A percentile compares a stretch with the other conserved stretches of the same genome.
Conservation (phyloP, 108 stramenopile species). For the Nitzschia sp. region DNA sequence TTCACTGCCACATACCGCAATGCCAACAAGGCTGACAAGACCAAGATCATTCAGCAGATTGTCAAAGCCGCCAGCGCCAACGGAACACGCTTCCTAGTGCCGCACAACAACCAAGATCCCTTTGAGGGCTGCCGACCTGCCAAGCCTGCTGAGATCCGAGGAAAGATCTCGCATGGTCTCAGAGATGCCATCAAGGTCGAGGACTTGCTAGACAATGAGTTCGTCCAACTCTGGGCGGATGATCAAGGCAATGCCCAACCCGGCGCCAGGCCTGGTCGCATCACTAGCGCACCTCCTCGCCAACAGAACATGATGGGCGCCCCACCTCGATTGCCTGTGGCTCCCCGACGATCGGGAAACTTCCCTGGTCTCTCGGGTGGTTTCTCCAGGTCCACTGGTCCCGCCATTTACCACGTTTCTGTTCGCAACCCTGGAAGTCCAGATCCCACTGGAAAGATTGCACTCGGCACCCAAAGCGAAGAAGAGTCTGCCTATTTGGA, state of each 20-base stretch:
- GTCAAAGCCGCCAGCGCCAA: background rate
- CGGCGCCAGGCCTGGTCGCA: no score
- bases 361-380: background rate
- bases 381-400: background rate
- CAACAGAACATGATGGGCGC: no score
- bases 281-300: no score
- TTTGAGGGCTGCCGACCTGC: constrained; percentile 14
- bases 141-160: constrained; percentile 4
- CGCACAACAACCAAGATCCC: constrained; percentile 19
- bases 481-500: constrained; percentile 8
- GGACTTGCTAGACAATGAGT: constrained; percentile 14
- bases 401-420: constrained; percentile 13
- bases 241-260: background rate
- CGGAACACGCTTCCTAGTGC: constrained; percentile 11
- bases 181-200: constrained; percentile 22
- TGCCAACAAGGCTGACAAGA: constrained; percentile 16
- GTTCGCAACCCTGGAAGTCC: background rate
- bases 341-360: no score
- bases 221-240: constrained; percentile 15
- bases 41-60: constrained; percentile 13
- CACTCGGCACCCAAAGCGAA: background rate
- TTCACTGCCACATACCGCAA: constrained; percentile 6
- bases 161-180: constrained; percentile 18
- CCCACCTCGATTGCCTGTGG: no score
- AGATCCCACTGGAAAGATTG: background rate